These are phyloP conservation scores for Lasiodiplodia sp. DNA, from an alignment of 2,329 filamentous ascomycete genomes.

Conservation along the genomic window DNA sequence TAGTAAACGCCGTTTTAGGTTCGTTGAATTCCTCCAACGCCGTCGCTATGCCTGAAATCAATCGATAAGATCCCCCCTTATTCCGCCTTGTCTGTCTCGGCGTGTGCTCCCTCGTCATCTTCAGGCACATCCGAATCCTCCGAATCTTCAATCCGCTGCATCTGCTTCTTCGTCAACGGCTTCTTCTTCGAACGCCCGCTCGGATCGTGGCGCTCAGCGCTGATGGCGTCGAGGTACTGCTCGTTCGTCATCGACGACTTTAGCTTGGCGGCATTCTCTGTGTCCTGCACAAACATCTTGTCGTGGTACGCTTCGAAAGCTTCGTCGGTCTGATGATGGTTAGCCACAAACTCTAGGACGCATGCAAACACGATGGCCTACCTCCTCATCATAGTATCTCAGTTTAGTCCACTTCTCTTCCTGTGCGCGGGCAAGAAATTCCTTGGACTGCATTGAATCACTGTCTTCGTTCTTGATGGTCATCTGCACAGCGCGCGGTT, in stretches of 20 bases:
- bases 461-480: conserved; percentile 80
- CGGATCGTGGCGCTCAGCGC: conserved; percentile 55
- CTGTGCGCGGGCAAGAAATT: conserved; percentile 79
- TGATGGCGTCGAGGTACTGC: conserved; percentile 69
- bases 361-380: conserved; percentile 36
- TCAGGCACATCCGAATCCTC: conserved; percentile 26
- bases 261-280: conserved; percentile 56
- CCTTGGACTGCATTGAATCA: conserved; percentile 75
- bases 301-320: conserved; percentile 80
- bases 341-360: neutral
- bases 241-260: conserved; percentile 64
- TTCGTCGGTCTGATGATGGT: conserved; percentile 60
- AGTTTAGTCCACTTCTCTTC: conserved; percentile 82
- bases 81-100: neutral
- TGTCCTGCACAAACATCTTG: conserved; percentile 67
- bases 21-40: neutral
- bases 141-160: conserved; percentile 31
- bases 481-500: conserved; percentile 82
- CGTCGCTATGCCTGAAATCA: conserved; percentile 23
- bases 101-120: conserved; percentile 3
- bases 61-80: neutral
- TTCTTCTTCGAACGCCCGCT: conserved; percentile 49
- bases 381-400: conserved; percentile 82
- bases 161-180: conserved; percentile 39
- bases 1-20: neutral